Conservation (phyloP, 768 basidiomycete genomes). For the Lactarius tabidus region DNA sequence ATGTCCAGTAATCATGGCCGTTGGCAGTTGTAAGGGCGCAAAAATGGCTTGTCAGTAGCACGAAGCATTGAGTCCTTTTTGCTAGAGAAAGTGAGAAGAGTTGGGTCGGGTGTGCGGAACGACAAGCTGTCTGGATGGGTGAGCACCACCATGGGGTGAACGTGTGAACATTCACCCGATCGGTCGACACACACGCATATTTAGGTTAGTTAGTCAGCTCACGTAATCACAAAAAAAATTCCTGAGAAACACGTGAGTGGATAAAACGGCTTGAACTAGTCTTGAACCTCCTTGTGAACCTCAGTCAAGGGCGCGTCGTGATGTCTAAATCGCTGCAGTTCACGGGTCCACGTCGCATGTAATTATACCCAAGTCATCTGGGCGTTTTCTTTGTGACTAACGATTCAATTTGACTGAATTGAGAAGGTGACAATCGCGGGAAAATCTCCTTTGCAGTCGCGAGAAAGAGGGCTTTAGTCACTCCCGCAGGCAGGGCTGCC, state of each 20-base stretch:
- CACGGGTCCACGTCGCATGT: background rate
- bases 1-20: background rate
- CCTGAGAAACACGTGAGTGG: no score
- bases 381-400: background rate
- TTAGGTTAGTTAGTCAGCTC: no score
- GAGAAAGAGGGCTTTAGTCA: background rate
- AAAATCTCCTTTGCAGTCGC: background rate
- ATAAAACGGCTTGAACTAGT: no score
- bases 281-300: no score
- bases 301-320: background rate
- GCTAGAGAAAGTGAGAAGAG: no score
- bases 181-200: background rate
- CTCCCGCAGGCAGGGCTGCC: background rate
- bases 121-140: no score
- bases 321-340: background rate
- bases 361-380: background rate
- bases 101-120: no score
- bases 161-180: background rate
- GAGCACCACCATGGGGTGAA: no score
- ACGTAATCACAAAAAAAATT: no score
- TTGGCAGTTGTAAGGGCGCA: slow-evolving; percentile 31
- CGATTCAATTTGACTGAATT: background rate
- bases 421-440: background rate
- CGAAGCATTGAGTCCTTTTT: no score
- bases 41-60: no score